phyloP scores from a whole-genome alignment of 2,329 filamentous ascomycete genomes.

The Colletotrichum neosansevieriae region DNA sequence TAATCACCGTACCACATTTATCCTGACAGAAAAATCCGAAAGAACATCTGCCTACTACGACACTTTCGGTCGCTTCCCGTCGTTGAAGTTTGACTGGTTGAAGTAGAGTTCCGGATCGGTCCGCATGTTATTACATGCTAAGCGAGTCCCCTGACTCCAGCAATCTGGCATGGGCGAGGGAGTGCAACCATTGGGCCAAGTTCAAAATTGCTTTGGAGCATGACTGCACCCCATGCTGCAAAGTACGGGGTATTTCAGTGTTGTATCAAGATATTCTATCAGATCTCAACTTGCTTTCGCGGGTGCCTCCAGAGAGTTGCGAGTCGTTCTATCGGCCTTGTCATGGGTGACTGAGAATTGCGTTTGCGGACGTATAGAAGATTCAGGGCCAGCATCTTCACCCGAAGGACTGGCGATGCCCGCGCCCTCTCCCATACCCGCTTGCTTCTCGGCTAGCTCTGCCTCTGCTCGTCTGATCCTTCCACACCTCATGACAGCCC shows the following conservation, averaged over 20 bases:
- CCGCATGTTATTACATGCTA: background rate
- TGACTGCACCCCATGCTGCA: background rate
- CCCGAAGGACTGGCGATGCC: background rate
- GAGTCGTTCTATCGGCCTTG: too few species aligned
- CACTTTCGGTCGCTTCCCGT: background rate
- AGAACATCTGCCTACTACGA: background rate
- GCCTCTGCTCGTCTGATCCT: constrained; percentile 16
- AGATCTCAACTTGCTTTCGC: background rate
- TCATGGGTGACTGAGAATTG: too few species aligned
- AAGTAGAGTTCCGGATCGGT: background rate
- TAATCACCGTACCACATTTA: background rate
- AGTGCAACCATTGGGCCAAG: background rate
- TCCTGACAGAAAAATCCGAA: background rate
- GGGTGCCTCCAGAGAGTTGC: background rate
- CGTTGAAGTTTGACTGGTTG: background rate
- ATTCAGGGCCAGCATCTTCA: too few species aligned
- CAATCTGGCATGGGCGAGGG: background rate
- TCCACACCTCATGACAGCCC: constrained; percentile 29
- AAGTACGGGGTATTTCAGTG: background rate
- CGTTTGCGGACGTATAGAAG: too few species aligned
- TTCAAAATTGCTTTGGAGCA: background rate
- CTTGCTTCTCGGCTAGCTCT: constrained; percentile 18
- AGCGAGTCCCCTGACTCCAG: background rate
- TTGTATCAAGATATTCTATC: constrained; percentile 1
- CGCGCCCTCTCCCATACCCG: background rate